Conservation (phyloP, 257 asterid species). For the Ligustrum vulgare region DNA sequence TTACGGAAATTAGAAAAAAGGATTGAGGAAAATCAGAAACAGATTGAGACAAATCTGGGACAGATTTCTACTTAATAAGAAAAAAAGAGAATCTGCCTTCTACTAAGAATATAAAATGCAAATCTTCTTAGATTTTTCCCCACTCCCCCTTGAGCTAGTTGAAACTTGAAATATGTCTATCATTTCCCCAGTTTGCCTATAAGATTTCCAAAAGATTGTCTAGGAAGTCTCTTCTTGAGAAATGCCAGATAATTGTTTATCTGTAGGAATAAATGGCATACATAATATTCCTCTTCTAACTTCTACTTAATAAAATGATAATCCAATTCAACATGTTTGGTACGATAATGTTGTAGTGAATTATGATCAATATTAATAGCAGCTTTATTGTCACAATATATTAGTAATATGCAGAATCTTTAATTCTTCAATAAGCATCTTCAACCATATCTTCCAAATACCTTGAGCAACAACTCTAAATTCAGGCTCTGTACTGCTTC, state of each 20-base stretch:
- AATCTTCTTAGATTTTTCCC: not conserved
- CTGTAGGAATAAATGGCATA: not conserved
- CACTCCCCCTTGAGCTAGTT: not conserved
- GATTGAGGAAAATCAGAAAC: not conserved
- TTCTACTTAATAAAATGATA: not conserved
- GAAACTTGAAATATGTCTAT: no score
- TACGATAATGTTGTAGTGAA: not conserved
- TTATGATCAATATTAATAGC: no score
- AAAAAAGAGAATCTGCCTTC: not conserved
- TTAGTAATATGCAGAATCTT: no score
- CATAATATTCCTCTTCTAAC: not conserved
- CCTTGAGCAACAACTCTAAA: no score
- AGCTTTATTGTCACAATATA: no score
- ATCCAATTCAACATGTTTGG: not conserved
- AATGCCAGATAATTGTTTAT: not conserved
- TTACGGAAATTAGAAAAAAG: not conserved
- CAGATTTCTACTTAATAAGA: not conserved
- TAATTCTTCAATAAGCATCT: no score
- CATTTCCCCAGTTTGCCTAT: no score
- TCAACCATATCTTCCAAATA: no score
- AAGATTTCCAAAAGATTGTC: no score
- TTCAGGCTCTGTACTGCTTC: no score
- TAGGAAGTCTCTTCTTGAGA: not conserved
- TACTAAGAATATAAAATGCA: not conserved
- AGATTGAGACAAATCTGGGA: not conserved